Conservation (phyloP, 257 asterid genomes). For the Voacanga thouarsii region DNA sequence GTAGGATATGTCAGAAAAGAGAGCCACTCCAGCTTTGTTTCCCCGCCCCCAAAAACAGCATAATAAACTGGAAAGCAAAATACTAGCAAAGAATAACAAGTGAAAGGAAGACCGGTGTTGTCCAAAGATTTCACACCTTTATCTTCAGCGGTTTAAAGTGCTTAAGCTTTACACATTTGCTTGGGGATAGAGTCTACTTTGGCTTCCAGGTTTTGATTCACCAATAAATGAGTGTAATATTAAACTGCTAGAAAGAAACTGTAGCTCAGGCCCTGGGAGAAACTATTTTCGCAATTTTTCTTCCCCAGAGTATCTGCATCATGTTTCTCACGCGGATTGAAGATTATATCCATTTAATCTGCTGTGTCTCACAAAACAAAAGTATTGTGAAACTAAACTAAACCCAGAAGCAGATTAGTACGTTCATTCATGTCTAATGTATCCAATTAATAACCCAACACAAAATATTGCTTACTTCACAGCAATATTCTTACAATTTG, state of each 20-base stretch:
- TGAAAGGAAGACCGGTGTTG: background rate
- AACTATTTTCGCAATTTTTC: background rate
- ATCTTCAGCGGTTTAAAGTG: background rate
- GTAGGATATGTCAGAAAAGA: background rate
- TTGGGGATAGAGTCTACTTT: background rate
- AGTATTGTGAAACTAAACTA: background rate
- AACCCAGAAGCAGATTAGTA: background rate
- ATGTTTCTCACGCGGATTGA: background rate
- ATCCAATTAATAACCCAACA: background rate
- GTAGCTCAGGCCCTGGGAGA: background rate
- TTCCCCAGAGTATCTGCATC: background rate
- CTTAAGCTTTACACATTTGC: background rate
- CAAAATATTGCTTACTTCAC: background rate
- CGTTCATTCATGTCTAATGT: background rate
- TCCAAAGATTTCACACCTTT: background rate
- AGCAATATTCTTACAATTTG: no score
- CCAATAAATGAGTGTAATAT: background rate
- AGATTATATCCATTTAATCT: background rate
- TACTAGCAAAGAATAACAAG: background rate
- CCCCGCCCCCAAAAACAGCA: no score
- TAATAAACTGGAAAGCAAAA: background rate
- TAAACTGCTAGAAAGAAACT: background rate
- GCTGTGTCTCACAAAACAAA: no score
- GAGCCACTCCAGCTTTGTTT: background rate
- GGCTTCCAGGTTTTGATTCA: background rate